These are phyloP conservation scores for Phenoliferia sp. DNA, from an alignment of 1,284 basidiomycete species.

Conservation along the genomic window DNA sequence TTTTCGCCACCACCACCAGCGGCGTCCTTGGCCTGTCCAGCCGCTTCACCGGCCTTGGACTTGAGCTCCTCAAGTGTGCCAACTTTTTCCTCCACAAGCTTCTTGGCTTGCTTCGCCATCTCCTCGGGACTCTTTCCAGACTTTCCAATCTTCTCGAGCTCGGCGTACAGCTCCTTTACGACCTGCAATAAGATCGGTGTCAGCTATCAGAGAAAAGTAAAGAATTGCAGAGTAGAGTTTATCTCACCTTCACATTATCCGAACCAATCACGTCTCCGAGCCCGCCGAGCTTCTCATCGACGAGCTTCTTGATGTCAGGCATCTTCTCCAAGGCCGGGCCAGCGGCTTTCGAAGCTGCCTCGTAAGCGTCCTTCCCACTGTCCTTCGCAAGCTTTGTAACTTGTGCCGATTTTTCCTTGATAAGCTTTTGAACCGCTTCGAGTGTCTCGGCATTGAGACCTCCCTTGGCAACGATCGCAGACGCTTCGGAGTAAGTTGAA, in stretches of 20 bases:
- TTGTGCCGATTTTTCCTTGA: slow-evolving; percentile 30
- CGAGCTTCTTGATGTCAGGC: slow-evolving; percentile 33
- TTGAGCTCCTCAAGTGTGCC: slow-evolving; percentile 45
- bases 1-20: slow-evolving; percentile 40
- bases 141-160: slow-evolving; percentile 33
- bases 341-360: slow-evolving; percentile 26
- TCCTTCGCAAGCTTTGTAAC: slow-evolving; percentile 27
- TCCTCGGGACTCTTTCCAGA: slow-evolving; percentile 46
- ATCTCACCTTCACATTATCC: slow-evolving; percentile 34
- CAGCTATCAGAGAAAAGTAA: background rate
- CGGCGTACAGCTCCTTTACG: slow-evolving; percentile 32
- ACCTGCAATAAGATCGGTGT: background rate
- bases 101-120: slow-evolving; percentile 48
- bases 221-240: background rate
- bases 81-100: slow-evolving; percentile 46
- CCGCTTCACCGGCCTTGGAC: slow-evolving; percentile 39
- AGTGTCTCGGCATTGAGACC: slow-evolving; percentile 34
- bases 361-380: slow-evolving; percentile 34
- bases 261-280: slow-evolving; percentile 27
- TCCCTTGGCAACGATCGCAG: slow-evolving; percentile 28
- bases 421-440: slow-evolving; percentile 30
- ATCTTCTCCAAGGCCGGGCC: slow-evolving; percentile 34
- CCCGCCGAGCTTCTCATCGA: slow-evolving; percentile 26
- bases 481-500: slow-evolving; percentile 28
- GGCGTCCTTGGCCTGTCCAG: slow-evolving; percentile 38